phyloP scores from a whole-genome alignment of 2,329 filamentous ascomycete genomes.

The Aspergillus sp. region DNA sequence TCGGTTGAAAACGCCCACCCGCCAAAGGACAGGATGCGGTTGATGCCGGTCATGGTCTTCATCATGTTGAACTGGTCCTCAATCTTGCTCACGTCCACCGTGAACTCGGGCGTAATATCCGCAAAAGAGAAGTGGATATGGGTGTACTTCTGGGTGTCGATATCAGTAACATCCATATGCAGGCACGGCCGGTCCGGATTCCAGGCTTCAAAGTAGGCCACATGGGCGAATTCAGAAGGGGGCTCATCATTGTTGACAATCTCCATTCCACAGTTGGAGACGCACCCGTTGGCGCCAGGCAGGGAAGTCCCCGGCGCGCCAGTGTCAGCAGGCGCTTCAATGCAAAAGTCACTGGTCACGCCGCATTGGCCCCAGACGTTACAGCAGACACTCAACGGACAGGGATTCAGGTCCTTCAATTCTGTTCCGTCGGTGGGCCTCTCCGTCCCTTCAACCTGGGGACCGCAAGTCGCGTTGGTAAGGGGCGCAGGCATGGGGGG shows the following conservation, averaged over 20 bases:
- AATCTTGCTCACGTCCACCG: not conserved
- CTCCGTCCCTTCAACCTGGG: constrained; percentile 41
- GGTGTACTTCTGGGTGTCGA: constrained; percentile 21
- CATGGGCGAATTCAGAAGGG: too few species aligned
- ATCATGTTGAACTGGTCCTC: not conserved
- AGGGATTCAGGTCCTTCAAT: constrained; percentile 46
- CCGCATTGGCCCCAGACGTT: constrained; percentile 50
- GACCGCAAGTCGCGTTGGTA: constrained; percentile 46
- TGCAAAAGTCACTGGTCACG: constrained; percentile 46
- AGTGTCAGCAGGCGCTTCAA: constrained; percentile 17
- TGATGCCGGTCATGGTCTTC: not conserved
- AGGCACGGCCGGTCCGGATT: not conserved
- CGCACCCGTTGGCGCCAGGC: constrained; percentile 38
- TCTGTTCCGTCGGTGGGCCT: constrained; percentile 26
- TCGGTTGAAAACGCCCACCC: constrained; percentile 46
- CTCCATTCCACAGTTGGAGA: constrained; percentile 44
- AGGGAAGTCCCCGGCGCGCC: constrained; percentile 39
- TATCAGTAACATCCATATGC: constrained; percentile 33
- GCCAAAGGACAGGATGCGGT: constrained; percentile 43
- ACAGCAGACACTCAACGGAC: constrained; percentile 46
- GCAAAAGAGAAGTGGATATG: constrained; percentile 42
- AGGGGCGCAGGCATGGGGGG: constrained; percentile 43
- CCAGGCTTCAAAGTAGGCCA: too few species aligned
- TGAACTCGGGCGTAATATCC: not conserved
- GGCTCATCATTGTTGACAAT: constrained; percentile 25